Conservation (phyloP, 192 early-diverging fungal species). For the Ambispora gerdemannii region DNA sequence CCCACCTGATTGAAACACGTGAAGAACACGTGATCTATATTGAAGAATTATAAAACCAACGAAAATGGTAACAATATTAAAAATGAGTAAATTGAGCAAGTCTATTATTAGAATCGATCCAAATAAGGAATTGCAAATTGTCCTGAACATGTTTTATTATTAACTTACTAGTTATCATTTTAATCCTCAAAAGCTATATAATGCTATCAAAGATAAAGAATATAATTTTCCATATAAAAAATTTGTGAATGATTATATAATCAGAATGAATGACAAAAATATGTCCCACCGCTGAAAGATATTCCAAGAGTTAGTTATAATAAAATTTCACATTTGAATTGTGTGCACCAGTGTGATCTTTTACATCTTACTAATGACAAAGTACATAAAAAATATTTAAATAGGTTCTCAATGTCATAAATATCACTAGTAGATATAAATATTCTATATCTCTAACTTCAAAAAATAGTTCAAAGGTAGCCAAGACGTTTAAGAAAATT, state of each 20-base stretch:
- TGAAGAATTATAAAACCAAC: no score
- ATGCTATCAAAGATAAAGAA: background rate
- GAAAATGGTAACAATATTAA: no score
- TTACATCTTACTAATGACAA: background rate
- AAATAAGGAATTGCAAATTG: no score
- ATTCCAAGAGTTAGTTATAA: background rate
- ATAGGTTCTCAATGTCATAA: background rate
- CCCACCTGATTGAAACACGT: no score
- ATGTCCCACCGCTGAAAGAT: background rate
- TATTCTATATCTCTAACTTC: background rate
- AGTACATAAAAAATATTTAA: background rate
- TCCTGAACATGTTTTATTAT: no score
- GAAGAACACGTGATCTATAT: no score
- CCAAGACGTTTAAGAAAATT: conserved; percentile 5
- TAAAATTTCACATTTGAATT: background rate
- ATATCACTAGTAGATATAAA: background rate
- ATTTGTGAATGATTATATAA: background rate
- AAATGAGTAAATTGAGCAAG: no score
- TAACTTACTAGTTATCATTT: background rate
- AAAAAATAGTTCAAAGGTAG: conserved; percentile 3
- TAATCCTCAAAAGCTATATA: background rate
- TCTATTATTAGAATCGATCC: no score
- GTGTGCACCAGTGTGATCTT: background rate
- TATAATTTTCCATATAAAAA: background rate
- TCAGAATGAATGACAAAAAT: background rate